Percentiles rank a stretch among this genome's conserved stretches.
These are phyloP conservation scores for Telopea speciosissima DNA, from an alignment of 177 flowering plant species.

Conservation along the genomic window DNA sequence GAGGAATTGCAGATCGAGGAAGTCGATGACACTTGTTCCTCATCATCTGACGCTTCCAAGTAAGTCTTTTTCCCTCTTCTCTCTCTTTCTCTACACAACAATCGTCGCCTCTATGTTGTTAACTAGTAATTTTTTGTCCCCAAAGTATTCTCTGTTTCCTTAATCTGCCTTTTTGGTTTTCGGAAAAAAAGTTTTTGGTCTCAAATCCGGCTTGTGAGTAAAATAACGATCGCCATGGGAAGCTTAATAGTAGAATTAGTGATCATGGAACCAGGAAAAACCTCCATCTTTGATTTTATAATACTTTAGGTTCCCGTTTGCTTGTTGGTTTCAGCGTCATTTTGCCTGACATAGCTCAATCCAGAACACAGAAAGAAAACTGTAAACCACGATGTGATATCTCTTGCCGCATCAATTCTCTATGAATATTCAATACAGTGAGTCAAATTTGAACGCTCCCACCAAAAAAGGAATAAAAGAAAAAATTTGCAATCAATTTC, in stretches of 20 bases:
- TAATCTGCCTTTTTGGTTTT: too few species aligned
- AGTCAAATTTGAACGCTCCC: too few species aligned
- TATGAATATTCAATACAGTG: too few species aligned
- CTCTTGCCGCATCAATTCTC: too few species aligned
- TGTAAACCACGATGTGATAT: too few species aligned
- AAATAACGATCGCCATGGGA: background rate
- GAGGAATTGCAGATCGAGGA: conserved; percentile 88
- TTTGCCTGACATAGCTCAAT: too few species aligned
- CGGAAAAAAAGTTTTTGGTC: too few species aligned
- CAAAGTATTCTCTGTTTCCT: too few species aligned
- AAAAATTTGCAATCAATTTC: too few species aligned
- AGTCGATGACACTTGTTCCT: conserved; percentile 43
- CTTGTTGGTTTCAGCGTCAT: background rate
- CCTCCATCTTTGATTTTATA: too few species aligned
- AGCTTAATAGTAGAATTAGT: background rate
- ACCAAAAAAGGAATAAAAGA: too few species aligned
- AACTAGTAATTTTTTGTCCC: background rate
- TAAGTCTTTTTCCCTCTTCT: conserved; percentile 9
- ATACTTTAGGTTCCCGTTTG: background rate
- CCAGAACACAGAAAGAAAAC: too few species aligned
- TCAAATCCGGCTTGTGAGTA: background rate
- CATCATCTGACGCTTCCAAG: conserved; percentile 36
- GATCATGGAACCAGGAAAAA: background rate
- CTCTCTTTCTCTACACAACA: background rate
- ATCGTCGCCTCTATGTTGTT: background rate